Evolutionary conservation across 2,329 filamentous ascomycete genomes (phyloP).

Genomic region (Aspergillus sp.): DNA sequence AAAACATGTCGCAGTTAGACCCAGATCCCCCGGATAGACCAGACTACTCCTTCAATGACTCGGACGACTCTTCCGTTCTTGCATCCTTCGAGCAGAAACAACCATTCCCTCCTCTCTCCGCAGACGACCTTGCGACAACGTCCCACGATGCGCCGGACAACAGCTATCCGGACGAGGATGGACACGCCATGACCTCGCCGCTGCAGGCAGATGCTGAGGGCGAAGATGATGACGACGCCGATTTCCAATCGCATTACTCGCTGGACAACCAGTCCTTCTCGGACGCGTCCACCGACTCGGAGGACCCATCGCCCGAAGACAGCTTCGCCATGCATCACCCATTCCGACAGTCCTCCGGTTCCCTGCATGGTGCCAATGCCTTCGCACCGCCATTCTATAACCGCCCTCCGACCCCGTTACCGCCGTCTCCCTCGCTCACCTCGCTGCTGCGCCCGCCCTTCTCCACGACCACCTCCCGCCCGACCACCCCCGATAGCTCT

Average conservation of each 20-base stretch:
- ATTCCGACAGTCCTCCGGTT: constrained; percentile 41
- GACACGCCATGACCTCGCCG: constrained; percentile 25
- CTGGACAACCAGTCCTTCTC: constrained; percentile 38
- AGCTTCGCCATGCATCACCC: constrained; percentile 35
- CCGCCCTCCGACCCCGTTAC: constrained; percentile 88
- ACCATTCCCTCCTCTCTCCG: constrained; percentile 31
- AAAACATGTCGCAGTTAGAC: constrained; percentile 12
- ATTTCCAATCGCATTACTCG: constrained; percentile 48
- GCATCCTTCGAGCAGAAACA: constrained; percentile 30
- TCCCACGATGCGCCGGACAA: constrained; percentile 12
- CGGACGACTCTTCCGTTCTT: constrained; percentile 7
- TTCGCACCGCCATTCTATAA: constrained; percentile 93
- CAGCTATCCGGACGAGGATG: constrained; percentile 24
- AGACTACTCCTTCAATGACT: constrained; percentile 3
- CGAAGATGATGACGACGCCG: constrained; percentile 38
- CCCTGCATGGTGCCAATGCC: constrained; percentile 42
- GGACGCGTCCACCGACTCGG: constrained; percentile 33
- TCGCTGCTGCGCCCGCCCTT: constrained; percentile 77
- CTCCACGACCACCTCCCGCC: constrained; percentile 70
- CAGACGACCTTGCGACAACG: constrained; percentile 22
- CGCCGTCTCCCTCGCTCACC: constrained; percentile 87
- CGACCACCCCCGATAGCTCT: constrained; percentile 87
- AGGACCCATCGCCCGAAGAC: constrained; percentile 28
- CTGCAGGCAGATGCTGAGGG: constrained; percentile 27
- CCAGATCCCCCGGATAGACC: not conserved